phyloP scores from a whole-genome alignment of 2,329 filamentous ascomycete species.

The Blastomyces gilchristii region DNA sequence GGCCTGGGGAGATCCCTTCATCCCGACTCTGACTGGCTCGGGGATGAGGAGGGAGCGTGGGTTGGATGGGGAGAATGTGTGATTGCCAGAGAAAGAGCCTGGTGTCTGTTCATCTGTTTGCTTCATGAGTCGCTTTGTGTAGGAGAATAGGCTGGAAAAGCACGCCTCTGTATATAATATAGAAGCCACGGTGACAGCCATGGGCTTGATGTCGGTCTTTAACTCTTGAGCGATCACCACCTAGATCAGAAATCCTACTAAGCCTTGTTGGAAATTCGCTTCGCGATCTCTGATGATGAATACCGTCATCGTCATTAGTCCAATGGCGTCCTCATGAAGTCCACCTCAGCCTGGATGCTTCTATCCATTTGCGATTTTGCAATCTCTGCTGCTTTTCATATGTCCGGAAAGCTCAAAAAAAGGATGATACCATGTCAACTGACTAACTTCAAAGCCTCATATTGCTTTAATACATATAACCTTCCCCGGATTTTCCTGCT shows the following conservation, averaged over 20 bases:
- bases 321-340: neutral
- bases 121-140: neutral
- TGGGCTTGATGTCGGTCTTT: neutral
- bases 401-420: too few species aligned
- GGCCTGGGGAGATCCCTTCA: neutral
- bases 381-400: too few species aligned
- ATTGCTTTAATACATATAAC: neutral
- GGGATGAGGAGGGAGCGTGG: neutral
- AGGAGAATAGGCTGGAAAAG: neutral
- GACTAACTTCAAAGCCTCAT: neutral
- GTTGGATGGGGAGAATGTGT: neutral
- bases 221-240: neutral
- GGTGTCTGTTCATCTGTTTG: neutral
- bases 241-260: neutral
- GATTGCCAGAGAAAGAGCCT: neutral
- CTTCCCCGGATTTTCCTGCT: neutral
- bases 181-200: neutral
- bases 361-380: neutral
- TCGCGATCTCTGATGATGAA: neutral
- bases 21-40: neutral
- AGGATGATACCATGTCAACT: too few species aligned
- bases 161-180: neutral
- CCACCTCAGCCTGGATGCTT: neutral
- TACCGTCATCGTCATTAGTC: neutral
- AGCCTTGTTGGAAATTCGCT: neutral